A percentile compares a stretch with the other conserved stretches of the same genome.
These are phyloP conservation scores for Debaryomyces sp. DNA, from an alignment of 1,139 yeast species.

Conservation along the genomic window DNA sequence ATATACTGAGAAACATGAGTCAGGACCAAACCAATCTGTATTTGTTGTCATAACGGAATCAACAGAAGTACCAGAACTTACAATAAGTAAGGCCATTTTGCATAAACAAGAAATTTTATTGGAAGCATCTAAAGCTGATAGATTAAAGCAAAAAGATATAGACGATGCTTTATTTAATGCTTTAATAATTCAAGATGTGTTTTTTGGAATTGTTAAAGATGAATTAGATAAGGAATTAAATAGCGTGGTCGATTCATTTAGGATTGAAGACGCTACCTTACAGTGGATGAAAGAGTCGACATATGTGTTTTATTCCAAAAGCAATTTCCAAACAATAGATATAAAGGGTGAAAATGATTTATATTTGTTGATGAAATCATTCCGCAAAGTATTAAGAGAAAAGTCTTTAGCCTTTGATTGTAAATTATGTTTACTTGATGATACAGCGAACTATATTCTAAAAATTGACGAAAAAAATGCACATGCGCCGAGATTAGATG, in stretches of 20 bases:
- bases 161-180: conserved; percentile 48
- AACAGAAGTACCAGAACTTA: conserved; percentile 31
- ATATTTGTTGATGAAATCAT: conserved; percentile 30
- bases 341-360: conserved; percentile 37
- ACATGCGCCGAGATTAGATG: neutral
- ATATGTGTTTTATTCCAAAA: conserved; percentile 44
- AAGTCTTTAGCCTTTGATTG: conserved; percentile 53
- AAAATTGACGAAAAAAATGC: conserved; percentile 28
- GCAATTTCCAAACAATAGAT: conserved; percentile 22
- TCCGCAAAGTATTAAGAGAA: conserved; percentile 35
- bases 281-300: conserved; percentile 46
- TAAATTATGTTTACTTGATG: conserved; percentile 45
- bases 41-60: conserved; percentile 52
- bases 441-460: conserved; percentile 31
- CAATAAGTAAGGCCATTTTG: conserved; percentile 30
- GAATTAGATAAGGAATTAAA: conserved; percentile 41
- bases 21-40: conserved; percentile 77
- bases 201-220: conserved; percentile 54
- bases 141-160: conserved; percentile 20
- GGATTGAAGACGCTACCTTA: conserved; percentile 25
- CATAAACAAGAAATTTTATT: conserved; percentile 33
- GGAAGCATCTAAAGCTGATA: conserved; percentile 24
- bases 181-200: conserved; percentile 53
- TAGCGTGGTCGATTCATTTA: conserved; percentile 20
- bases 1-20: conserved; percentile 72